Evolutionary conservation across 2,329 filamentous ascomycete species (phyloP).

Genomic region (Colletotrichum godetiae): DNA sequence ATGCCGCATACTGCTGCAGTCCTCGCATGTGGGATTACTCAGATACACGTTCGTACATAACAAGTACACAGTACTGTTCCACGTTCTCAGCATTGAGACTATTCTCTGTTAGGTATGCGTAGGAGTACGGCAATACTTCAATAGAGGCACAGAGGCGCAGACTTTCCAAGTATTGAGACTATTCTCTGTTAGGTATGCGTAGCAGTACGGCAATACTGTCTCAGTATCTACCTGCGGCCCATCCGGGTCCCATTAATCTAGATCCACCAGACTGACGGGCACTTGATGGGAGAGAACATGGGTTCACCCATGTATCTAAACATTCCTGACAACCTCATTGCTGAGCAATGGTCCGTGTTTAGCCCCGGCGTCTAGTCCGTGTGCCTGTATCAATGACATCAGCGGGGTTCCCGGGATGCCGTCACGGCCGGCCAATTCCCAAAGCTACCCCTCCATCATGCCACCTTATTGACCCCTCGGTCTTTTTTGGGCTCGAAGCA

Average conservation of each 20-base stretch:
- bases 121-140: background rate
- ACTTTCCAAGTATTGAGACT: no score
- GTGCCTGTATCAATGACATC: slow-evolving; percentile 30
- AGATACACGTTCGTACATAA: background rate
- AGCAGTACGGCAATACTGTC: background rate
- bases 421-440: slow-evolving; percentile 25
- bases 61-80: background rate
- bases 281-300: background rate
- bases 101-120: background rate
- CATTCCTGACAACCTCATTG: slow-evolving; percentile 2
- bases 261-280: slow-evolving; percentile 9
- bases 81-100: background rate
- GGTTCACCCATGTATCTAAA: slow-evolving; percentile 3
- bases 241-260: slow-evolving; percentile 24
- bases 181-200: background rate
- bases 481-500: background rate
- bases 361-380: slow-evolving; percentile 15
- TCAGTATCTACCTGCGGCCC: slow-evolving; percentile 13
- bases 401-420: slow-evolving; percentile 28
- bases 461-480: slow-evolving; percentile 15
- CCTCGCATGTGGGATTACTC: slow-evolving; percentile 1
- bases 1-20: background rate
- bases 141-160: no score
- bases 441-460: slow-evolving; percentile 34
- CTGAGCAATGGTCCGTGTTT: slow-evolving; percentile 20